Base-by-base conservation (phyloP, 2,329 filamentous ascomycete species). In the Colletotrichum graminicola region DNA sequence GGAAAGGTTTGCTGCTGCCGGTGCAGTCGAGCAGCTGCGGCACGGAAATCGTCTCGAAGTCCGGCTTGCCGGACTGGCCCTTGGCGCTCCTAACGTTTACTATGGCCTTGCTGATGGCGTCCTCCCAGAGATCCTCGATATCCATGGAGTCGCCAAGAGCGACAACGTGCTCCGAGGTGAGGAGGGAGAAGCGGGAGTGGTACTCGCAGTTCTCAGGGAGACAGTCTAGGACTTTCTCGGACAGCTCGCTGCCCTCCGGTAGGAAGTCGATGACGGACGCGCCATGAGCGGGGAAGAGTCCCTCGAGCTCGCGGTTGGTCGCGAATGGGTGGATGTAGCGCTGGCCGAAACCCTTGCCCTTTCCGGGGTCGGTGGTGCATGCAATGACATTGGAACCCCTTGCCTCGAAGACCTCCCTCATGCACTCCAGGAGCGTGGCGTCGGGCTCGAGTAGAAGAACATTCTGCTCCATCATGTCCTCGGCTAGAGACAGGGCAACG, bases 401-500 rank as follows among this genome's bases (percentile, higher is more conserved):
- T 2, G 52, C 56, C 49, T 51, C 55, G 0, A 75, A 55, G 7
- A 80, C 41, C 39, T 77, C 75, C 23, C 69, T 67, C 7, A 78
- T 66, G 29, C 76, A 80, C 6, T 75, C 71, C 21, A 76, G 56
- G 3, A 82, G 76, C 29, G 77, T 60, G 0, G 70, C 45, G 47
- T 83, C 81, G 0, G 82, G 77, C 2, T 80, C 79, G 11, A 84
- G 59, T 0, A 84, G 67, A 3, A 83, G 60, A 0, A 81, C 55
- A 0, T 65, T 62, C n/a, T 72, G 63, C 6, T 65, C 49, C 29
- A 60, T 29, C 6, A 72, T 68, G 7, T 62, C 59, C 4, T 71
- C 68, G 0, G 67, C 63, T 4, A 78, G 67, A 1, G 66, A 60
- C 5, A 76, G 39, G 4, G 76, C 76, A 0, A 75, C 62, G 2